Conservation (phyloP, 192 early-diverging fungal species). For the Podila epigama region DNA sequence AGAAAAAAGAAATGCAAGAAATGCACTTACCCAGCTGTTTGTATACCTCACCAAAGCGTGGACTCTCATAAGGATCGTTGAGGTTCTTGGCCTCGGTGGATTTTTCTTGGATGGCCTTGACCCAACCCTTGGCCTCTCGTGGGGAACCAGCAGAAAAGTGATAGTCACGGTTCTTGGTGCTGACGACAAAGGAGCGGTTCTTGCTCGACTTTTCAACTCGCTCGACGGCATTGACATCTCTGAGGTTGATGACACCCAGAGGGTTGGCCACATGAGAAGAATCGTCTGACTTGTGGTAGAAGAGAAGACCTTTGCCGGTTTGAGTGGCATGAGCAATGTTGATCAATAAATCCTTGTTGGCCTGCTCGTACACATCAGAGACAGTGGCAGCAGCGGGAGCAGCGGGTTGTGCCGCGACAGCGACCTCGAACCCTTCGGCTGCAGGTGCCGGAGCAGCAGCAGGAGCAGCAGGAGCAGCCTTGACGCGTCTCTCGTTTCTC, state of each 20-base stretch:
- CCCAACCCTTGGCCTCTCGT: conserved; percentile 47
- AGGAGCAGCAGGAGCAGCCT: conserved; percentile 15
- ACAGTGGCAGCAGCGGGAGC: conserved; percentile 13
- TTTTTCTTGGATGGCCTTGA: conserved; percentile 46
- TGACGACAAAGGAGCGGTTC: conserved; percentile 45
- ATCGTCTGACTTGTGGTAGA: conserved; percentile 51
- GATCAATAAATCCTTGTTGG: conserved; percentile 28
- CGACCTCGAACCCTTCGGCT: conserved; percentile 5
- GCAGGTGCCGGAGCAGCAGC: conserved; percentile 15
- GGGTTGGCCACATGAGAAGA: conserved; percentile 24
- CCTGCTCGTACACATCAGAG: conserved; percentile 37
- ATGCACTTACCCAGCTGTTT: conserved; percentile 49
- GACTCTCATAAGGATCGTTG: conserved; percentile 11
- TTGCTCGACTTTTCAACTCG: conserved; percentile 40
- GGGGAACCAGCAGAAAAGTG: conserved; percentile 42
- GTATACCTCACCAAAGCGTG: conserved; percentile 48
- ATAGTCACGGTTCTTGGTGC: conserved; percentile 48
- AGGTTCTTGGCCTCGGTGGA: conserved; percentile 34
- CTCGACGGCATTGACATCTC: conserved; percentile 48
- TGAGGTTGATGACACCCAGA: conserved; percentile 48
- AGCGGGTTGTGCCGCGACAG: conserved; percentile 1
- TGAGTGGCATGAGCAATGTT: conserved; percentile 49
- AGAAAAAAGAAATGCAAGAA: neutral
- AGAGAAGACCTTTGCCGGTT: conserved; percentile 45
- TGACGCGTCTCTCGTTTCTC: conserved; percentile 44